phyloP scores from a whole-genome alignment of 1,284 basidiomycete species.

The Porogramme epimiltina region DNA sequence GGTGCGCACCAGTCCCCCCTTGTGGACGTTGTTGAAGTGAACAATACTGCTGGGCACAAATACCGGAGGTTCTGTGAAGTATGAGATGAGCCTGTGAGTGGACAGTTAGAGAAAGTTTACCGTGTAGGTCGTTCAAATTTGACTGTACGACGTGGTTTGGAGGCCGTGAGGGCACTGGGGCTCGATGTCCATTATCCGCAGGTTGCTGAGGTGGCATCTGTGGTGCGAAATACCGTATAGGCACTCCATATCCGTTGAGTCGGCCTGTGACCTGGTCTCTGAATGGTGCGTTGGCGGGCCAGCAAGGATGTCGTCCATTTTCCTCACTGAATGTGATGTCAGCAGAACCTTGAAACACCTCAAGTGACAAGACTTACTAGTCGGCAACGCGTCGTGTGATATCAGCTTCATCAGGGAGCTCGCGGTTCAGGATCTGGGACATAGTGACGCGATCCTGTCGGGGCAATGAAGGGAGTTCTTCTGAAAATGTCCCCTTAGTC shows the following conservation, averaged over 20 bases:
- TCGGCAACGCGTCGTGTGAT: constrained; percentile 44
- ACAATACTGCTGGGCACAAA: constrained; percentile 10
- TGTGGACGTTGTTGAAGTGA: constrained; percentile 6
- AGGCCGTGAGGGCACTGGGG: no score
- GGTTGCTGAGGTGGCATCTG: no score
- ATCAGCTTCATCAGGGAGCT: constrained; percentile 41
- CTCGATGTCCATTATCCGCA: no score
- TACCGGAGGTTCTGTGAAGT: constrained; percentile 5
- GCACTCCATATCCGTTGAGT: constrained; percentile 7
- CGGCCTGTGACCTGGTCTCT: background rate
- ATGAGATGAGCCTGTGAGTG: background rate
- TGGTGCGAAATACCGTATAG: background rate
- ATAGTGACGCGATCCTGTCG: constrained; percentile 16
- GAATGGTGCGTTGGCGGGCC: constrained; percentile 19
- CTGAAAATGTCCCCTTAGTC: background rate
- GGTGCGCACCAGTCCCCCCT: background rate
- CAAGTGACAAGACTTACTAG: constrained; percentile 48
- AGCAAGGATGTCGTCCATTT: constrained; percentile 13
- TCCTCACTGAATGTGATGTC: constrained; percentile 3
- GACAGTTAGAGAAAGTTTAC: no score
- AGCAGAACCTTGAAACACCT: background rate
- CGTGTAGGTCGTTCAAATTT: no score
- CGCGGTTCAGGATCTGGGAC: constrained; percentile 39
- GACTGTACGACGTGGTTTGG: no score
- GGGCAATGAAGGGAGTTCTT: constrained; percentile 13